Evolutionary conservation across 2,329 filamentous ascomycete species (phyloP), one percentile per base, ranked within the genome.

Genomic region (Phaeosphaeriaceae sp.): DNA sequence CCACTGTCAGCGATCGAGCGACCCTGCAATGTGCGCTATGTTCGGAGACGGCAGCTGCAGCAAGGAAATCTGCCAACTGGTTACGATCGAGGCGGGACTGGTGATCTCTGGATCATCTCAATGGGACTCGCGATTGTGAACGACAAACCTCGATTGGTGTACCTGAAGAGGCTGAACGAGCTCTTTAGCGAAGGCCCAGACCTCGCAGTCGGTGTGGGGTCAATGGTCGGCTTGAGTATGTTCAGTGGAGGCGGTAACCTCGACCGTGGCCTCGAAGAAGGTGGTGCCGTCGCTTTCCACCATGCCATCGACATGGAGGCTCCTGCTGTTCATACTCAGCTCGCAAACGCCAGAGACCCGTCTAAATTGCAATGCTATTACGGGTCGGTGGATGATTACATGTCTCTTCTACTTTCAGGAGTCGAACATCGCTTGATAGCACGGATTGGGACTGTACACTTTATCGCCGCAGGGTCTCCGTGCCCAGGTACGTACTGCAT

Each of bases 231-330:
- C 0, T 76, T 94, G 3, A 90, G 92, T 61, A 78, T 95, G 0
- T 96, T 92, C 68, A 92, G 89, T 63, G 92, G 92, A 0, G 89
- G 89, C 19, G 91, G 92, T 0, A 92, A 89, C 52, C 87, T 95
- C 51, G 91, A 91, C 5, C 83, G 90, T 27, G 91, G 91, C 0
- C 79, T 96, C 0, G 91, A 93, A 73, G 90, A 93, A 53, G 86
- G 86, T 0, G 87, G 88, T 0, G 87, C 82, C 0, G 82, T 93
- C 0, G 72, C 87, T 24, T 90, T 90, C 73, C 79, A 82, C 2
- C 90, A 86, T 80, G 87, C 86, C 0, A 88, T 93, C 24, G 92
- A 96, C 67, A 86, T 86, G 57, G 85, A 84, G 55, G 65, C 78
- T 0, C 77, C 81, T 5, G 90, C 91, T 0, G 84, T 93, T 0